These are phyloP conservation scores for Entonaema liquescens DNA, from an alignment of 495 filamentous ascomycete genomes.

Conservation along the genomic window DNA sequence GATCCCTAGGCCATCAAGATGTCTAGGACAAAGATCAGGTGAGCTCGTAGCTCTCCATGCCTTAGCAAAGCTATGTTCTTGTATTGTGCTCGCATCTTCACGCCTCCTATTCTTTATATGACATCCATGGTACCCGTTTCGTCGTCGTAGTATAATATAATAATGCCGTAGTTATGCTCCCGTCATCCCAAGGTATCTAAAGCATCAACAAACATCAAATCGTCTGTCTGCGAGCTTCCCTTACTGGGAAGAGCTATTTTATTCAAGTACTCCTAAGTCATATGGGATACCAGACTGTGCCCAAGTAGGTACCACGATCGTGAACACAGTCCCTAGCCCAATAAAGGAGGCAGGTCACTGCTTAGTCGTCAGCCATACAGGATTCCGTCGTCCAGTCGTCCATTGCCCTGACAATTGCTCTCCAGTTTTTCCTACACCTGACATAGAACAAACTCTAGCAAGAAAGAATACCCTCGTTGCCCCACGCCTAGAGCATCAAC, in stretches of 20 bases:
- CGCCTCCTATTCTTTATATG: no score
- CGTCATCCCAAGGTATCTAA: background rate
- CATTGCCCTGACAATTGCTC: background rate
- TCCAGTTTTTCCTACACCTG: background rate
- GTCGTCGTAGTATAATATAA: background rate
- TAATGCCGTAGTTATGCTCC: background rate
- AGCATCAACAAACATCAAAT: background rate
- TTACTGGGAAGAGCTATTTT: background rate
- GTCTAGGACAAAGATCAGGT: background rate
- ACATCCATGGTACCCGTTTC: no score
- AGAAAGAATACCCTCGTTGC: background rate
- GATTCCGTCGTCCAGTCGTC: background rate
- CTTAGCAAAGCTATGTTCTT: background rate
- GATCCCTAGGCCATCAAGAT: background rate
- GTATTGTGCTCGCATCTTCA: background rate
- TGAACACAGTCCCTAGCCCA: background rate
- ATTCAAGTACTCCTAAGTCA: background rate
- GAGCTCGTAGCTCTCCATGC: background rate
- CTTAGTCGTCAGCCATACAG: background rate
- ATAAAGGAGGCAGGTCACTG: background rate
- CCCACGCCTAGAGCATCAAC: background rate
- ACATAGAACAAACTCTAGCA: background rate
- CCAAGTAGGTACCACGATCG: background rate
- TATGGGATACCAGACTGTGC: background rate
- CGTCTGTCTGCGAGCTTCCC: background rate